Evolutionary conservation across 1,284 basidiomycete genomes (phyloP).

Genomic region (Trametes pubescens): DNA sequence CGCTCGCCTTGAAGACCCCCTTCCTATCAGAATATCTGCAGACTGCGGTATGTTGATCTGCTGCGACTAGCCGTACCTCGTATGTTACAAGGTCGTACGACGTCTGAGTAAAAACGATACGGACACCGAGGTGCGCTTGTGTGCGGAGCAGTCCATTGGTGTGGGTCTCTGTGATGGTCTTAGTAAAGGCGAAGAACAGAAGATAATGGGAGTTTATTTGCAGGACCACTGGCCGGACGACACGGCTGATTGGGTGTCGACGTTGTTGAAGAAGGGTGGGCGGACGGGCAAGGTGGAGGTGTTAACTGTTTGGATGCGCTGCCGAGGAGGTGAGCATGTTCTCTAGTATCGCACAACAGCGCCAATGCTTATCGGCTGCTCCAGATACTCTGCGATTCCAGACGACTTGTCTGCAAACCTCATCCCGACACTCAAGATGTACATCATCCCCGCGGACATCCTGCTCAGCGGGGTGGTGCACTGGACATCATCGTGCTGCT

Average conservation of each 20-base stretch:
- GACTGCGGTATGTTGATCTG: too few relatives aligned
- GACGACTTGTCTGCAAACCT: constrained; percentile 66
- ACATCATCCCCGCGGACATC: constrained; percentile 78
- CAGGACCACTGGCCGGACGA: constrained; percentile 77
- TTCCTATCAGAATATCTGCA: too few relatives aligned
- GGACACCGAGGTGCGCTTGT: constrained; percentile 89
- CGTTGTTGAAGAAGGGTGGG: constrained; percentile 83
- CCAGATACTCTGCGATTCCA: constrained; percentile 75
- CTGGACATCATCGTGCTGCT: constrained; percentile 77
- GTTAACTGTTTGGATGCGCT: constrained; percentile 84
- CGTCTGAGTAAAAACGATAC: constrained; percentile 84
- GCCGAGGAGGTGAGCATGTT: constrained; percentile 61
- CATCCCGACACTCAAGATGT: constrained; percentile 77
- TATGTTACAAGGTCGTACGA: constrained; percentile 79
- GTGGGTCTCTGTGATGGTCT: constrained; percentile 88
- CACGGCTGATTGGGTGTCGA: constrained; percentile 79
- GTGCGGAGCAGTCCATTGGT: constrained; percentile 85
- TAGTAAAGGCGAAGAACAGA: constrained; percentile 63
- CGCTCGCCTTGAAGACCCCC: too few relatives aligned
- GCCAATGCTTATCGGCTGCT: constrained; percentile 19
- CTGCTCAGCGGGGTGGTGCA: constrained; percentile 80
- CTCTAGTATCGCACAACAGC: neutral
- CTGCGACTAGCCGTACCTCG: too few relatives aligned
- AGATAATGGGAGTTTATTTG: constrained; percentile 87
- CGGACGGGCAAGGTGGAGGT: constrained; percentile 82